These are phyloP conservation scores for Botrytis galanthina DNA, from an alignment of 2,329 filamentous ascomycete genomes.

Conservation along the genomic window DNA sequence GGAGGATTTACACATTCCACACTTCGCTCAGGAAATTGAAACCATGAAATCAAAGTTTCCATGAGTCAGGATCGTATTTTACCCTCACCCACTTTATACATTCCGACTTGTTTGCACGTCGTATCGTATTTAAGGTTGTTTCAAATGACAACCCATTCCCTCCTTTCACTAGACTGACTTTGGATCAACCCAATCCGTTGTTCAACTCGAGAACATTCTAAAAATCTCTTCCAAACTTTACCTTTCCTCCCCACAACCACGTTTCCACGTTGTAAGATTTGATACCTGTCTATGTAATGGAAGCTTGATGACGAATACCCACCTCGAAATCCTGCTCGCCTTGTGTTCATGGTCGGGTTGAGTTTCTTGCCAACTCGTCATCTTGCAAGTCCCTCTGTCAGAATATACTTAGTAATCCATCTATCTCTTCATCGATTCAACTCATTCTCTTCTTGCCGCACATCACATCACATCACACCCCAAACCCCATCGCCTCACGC, in stretches of 20 bases:
- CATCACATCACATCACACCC: slow-evolving; percentile 2
- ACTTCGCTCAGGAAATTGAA: not conserved
- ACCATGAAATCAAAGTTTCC: not conserved
- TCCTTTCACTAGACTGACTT: not conserved
- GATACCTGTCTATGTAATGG: not conserved
- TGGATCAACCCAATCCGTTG: not conserved
- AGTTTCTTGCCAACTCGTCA: slow-evolving; percentile 2
- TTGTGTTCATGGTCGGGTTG: not conserved
- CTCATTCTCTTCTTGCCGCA: not conserved
- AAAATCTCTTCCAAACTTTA: not conserved
- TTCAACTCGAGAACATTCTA: not conserved
- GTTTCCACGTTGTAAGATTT: not conserved
- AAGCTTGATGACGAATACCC: slow-evolving; percentile 2
- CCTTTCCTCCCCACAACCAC: not conserved
- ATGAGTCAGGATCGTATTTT: not conserved
- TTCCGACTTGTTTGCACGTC: not conserved
- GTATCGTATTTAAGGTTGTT: not conserved
- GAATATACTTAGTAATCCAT: not conserved
- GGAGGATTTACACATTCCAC: not conserved
- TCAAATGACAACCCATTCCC: not conserved
- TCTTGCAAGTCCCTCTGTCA: not conserved
- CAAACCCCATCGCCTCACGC: not conserved
- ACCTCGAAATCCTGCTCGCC: not conserved
- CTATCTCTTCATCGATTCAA: no score
- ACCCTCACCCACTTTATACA: not conserved